phyloP scores from a whole-genome alignment of 768 basidiomycete genomes.

The Strobilomyces echinocephalus region DNA sequence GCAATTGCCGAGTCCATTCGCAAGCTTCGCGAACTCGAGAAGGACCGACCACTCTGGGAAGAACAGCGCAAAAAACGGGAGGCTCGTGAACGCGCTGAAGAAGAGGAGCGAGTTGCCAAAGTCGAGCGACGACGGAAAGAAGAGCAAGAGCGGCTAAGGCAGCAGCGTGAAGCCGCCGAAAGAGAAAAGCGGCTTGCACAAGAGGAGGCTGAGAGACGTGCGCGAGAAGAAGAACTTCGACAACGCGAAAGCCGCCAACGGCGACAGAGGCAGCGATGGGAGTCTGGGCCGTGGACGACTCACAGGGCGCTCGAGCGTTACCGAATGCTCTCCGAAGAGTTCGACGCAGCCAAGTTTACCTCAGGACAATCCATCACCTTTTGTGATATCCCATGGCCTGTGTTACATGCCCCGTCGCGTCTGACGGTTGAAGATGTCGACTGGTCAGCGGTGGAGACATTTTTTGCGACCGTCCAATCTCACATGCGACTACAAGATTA shows the following conservation, averaged over 20 bases:
- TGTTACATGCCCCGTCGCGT: constrained; percentile 47
- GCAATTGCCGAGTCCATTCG: constrained; percentile 60
- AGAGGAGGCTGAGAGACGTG: constrained; percentile 29
- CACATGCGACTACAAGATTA: constrained; percentile 60
- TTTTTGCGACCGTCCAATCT: constrained; percentile 52
- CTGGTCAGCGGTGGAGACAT: constrained; percentile 66
- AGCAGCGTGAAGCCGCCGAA: constrained; percentile 25
- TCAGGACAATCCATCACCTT: constrained; percentile 49
- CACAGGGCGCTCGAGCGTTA: constrained; percentile 70
- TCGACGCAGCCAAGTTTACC: constrained; percentile 58
- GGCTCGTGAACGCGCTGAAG: constrained; percentile 39
- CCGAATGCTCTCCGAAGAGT: constrained; percentile 51
- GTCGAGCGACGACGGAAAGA: constrained; percentile 32
- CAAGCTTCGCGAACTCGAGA: constrained; percentile 65
- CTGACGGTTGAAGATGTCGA: constrained; percentile 64
- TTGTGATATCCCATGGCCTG: constrained; percentile 73
- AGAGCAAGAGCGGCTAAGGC: constrained; percentile 24
- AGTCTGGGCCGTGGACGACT: constrained; percentile 56
- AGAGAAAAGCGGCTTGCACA: constrained; percentile 19
- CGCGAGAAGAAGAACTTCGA: constrained; percentile 33
- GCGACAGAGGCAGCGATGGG: constrained; percentile 52
- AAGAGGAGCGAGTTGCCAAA: constrained; percentile 36
- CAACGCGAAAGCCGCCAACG: constrained; percentile 39
- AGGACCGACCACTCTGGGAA: constrained; percentile 60
- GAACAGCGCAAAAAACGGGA: constrained; percentile 44